These are phyloP conservation scores for Plasmodium falciparum DNA, from an alignment of 169 alveolate species.

Conservation along the genomic window DNA sequence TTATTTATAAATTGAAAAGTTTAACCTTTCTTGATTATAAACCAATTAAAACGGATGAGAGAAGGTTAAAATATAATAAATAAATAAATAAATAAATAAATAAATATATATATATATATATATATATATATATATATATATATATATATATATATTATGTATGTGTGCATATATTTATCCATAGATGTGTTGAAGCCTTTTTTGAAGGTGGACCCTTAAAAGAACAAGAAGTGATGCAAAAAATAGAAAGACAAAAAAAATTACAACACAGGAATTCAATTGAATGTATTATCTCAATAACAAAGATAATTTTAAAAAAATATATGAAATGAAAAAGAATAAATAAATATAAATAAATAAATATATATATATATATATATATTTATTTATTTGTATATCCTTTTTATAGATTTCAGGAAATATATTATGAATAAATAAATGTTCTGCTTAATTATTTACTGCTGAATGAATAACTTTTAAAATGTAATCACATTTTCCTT, in stretches of 20 bases:
- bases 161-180: too few species aligned
- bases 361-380: not conserved
- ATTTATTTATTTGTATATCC: not conserved
- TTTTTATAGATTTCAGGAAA: constrained; percentile 54
- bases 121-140: constrained; percentile 13
- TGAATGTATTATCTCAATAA: constrained; percentile 37
- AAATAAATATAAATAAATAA: not conserved
- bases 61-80: constrained; percentile 29
- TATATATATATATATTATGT: constrained; percentile 6
- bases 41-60: constrained; percentile 65
- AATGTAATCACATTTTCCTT: constrained; percentile 73
- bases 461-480: constrained; percentile 62
- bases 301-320: not conserved
- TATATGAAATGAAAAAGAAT: not conserved
- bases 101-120: constrained; percentile 6
- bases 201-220: constrained; percentile 32
- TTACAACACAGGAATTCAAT: constrained; percentile 34
- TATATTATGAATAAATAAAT: constrained; percentile 47
- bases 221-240: constrained; percentile 61
- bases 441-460: not conserved
- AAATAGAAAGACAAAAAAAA: constrained; percentile 42
- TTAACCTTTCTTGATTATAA: constrained; percentile 62
- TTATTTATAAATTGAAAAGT: constrained; percentile 32
- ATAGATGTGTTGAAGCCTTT: constrained; percentile 74
- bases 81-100: not conserved